Base-by-base conservation (phyloP, 805 yeast genomes). In the Lipomyces sp. region DNA sequence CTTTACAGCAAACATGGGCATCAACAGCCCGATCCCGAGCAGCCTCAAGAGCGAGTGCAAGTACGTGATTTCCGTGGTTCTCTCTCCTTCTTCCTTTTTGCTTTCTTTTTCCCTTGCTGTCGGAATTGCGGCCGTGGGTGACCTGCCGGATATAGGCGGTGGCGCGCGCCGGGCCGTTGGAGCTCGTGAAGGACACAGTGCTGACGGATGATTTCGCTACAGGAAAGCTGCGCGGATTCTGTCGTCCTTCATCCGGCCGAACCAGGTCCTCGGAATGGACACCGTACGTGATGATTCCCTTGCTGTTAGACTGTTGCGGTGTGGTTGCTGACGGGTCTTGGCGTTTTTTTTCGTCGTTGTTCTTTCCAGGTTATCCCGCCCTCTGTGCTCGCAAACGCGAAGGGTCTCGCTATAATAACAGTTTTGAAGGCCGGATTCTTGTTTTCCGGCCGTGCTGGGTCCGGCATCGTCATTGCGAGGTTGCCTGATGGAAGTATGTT, bases 351-450 rank as follows among this genome's bases (percentile, higher is more conserved):
- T n/a, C n/a, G n/a, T n/a, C n/a, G n/a, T n/a, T n/a, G n/a, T n/a
- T n/a, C n/a, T n/a, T 31, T 13, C 7, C 41, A 58, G 60, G 82
- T 91, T 47, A 91, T 91, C 55, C 98, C 98, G 2, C 95, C 95
- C 23, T 82, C 82, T 26, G 81, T 91, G 2, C 75, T 91, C 53
- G 81, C 84, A 57, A 83, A 86, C 64, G 98, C 98, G 36, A 86
- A 88, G 66, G 98, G 98, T 28, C 75, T 91, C 45, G 97, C 95
- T 3, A 71, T 91, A 34, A 77, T 91, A 58, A 91, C 98, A 0
- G 97, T 93, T n/a, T 74, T 91, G 51, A 91, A 93, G 68, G 98
- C 98, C 3, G 98, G 98, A 2, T 91, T 91, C 68, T 73, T 91
- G 49, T 91, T 91, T 68, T 86, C 96, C 2, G 98, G 98, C 26